Evolutionary conservation across 495 filamentous ascomycete species (phyloP).

Genomic region (Aspergillus coremiiformis): DNA sequence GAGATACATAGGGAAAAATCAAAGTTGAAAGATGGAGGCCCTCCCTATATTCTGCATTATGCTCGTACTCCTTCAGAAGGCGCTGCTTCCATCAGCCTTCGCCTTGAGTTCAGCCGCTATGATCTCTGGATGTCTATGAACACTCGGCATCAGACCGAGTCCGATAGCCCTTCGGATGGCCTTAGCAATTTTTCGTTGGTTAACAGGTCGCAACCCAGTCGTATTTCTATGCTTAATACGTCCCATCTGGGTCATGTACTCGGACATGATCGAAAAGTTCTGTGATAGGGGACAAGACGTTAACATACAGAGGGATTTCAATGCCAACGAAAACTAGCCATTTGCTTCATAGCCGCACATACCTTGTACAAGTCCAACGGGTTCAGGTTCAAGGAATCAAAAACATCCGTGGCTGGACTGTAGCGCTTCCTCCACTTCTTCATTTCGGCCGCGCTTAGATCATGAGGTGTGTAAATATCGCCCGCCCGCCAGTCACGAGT

Average conservation of each 20-base stretch:
- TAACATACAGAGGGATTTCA: background rate
- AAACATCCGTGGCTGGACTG: conserved; percentile 52
- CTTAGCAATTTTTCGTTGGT: conserved; percentile 89
- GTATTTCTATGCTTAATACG: conserved; percentile 66
- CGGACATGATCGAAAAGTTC: conserved; percentile 91
- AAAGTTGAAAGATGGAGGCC: background rate
- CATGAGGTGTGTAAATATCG: conserved; percentile 86
- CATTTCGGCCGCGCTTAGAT: conserved; percentile 69
- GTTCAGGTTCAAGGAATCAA: conserved; percentile 74
- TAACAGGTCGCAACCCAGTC: conserved; percentile 78
- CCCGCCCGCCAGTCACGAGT: conserved; percentile 58
- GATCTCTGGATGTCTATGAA: conserved; percentile 88
- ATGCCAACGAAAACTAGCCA: background rate
- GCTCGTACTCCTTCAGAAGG: conserved; percentile 1
- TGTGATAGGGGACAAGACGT: conserved; percentile 23
- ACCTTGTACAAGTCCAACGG: conserved; percentile 83
- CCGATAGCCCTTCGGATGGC: conserved; percentile 83
- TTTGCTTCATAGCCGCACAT: conserved; percentile 16
- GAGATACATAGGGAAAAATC: background rate
- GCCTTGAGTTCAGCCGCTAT: conserved; percentile 41
- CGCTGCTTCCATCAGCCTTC: conserved; percentile 19
- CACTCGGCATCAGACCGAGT: conserved; percentile 84
- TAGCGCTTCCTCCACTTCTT: conserved; percentile 53
- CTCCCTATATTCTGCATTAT: no score
- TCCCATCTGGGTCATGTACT: conserved; percentile 78